These are phyloP conservation scores for Colletotrichum gloeosporioides DNA, from an alignment of 2,329 filamentous ascomycete species.

Conservation along the genomic window DNA sequence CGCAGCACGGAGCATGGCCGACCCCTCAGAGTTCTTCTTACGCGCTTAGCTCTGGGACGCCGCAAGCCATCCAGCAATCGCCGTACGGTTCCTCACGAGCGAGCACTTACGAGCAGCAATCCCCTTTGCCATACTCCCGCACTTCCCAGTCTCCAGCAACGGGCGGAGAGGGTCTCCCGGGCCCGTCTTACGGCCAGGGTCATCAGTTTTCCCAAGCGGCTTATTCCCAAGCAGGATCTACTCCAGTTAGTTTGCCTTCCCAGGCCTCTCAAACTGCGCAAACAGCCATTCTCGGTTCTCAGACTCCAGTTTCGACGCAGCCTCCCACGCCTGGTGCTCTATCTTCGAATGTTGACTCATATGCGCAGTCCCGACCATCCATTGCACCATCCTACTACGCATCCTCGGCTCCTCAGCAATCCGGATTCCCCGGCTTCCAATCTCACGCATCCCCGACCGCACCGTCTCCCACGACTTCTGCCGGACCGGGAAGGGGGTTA, in stretches of 20 bases:
- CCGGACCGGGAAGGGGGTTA: constrained; percentile 43
- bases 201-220: constrained; percentile 68
- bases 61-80: constrained; percentile 28
- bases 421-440: constrained; percentile 42
- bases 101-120: constrained; percentile 51
- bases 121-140: constrained; percentile 48
- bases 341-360: constrained; percentile 64
- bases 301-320: constrained; percentile 46
- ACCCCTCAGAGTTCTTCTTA: constrained; percentile 57
- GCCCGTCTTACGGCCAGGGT: constrained; percentile 71
- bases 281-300: constrained; percentile 51
- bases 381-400: constrained; percentile 67
- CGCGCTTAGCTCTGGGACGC: constrained; percentile 60
- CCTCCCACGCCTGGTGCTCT: constrained; percentile 55
- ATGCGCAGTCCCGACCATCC: constrained; percentile 52
- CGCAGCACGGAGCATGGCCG: constrained; percentile 61
- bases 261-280: constrained; percentile 32
- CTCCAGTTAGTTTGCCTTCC: constrained; percentile 37
- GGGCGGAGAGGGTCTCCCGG: constrained; percentile 65
- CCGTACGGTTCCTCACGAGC: constrained; percentile 7
- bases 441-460: constrained; percentile 55
- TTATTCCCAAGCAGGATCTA: constrained; percentile 49
- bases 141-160: constrained; percentile 54
- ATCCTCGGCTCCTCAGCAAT: constrained; percentile 52
- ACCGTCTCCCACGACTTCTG: constrained; percentile 42